Percentiles rank a stretch among this genome's conserved stretches.
phyloP scores from a whole-genome alignment of 2,329 filamentous ascomycete species.

The Nannizzia gypsea region DNA sequence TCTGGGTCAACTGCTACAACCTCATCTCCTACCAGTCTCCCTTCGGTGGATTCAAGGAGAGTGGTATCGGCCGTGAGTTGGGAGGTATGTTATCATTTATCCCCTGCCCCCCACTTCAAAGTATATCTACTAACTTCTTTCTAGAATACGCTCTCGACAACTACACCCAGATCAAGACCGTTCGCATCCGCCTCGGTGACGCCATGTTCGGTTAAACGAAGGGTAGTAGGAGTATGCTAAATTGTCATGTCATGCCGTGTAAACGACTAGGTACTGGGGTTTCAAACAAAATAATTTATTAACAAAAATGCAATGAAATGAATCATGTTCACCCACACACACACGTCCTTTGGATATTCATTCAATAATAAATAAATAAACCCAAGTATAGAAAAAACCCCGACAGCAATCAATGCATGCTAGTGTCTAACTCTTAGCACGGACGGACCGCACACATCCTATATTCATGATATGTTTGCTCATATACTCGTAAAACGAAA shows the following conservation, averaged over 20 bases:
- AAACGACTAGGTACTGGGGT: conserved; percentile 19
- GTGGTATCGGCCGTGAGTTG: conserved; percentile 35
- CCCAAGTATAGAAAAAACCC: background rate
- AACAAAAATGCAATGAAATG: background rate
- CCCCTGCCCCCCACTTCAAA: background rate
- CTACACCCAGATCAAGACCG: conserved; percentile 40
- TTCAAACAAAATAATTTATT: background rate
- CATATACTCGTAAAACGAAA: background rate
- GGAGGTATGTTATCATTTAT: conserved; percentile 21
- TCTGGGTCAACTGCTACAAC: conserved; percentile 62
- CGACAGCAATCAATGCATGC: background rate
- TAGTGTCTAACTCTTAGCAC: background rate
- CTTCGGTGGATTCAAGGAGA: conserved; percentile 37
- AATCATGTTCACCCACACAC: background rate
- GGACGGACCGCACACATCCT: background rate
- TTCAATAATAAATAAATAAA: background rate
- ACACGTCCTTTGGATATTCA: background rate
- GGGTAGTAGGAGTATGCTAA: background rate
- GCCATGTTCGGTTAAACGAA: conserved; percentile 28
- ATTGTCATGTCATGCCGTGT: background rate
- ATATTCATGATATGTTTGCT: background rate
- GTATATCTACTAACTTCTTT: background rate
- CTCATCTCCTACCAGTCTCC: conserved; percentile 51
- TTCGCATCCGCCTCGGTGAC: conserved; percentile 34
- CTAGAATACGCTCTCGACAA: conserved; percentile 37